phyloP scores from a whole-genome alignment of 345 rosid species.

The Gossypium thurberi region DNA sequence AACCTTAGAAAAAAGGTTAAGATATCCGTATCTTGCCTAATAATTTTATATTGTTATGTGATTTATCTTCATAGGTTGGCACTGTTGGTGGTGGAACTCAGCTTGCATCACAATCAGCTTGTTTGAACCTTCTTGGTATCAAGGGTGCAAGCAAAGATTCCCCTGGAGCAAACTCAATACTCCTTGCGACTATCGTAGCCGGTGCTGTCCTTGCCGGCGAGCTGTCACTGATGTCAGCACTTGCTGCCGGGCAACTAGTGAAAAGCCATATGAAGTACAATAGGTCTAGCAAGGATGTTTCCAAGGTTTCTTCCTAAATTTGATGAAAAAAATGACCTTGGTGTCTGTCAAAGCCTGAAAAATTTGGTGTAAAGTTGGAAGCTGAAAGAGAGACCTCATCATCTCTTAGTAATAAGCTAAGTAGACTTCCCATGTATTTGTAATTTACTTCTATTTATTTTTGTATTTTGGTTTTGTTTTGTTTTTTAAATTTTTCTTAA shows the following conservation, averaged over 20 bases:
- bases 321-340: background rate
- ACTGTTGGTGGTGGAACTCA: constrained; percentile 79
- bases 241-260: constrained; percentile 68
- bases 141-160: constrained; percentile 56
- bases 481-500: background rate
- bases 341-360: background rate
- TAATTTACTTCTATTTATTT: background rate
- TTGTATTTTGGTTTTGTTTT: background rate
- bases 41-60: background rate
- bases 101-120: constrained; percentile 73
- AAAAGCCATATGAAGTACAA: constrained; percentile 72
- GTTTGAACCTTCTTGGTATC: constrained; percentile 58
- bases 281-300: constrained; percentile 49
- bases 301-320: constrained; percentile 18
- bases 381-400: background rate
- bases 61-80: constrained; percentile 41
- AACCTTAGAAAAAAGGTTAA: background rate
- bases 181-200: constrained; percentile 48
- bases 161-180: constrained; percentile 54
- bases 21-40: background rate
- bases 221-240: constrained; percentile 69
- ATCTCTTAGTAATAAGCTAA: constrained; percentile 3
- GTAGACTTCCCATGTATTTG: background rate
- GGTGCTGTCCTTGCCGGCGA: constrained; percentile 69
- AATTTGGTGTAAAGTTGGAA: background rate